Percentiles rank a stretch among this genome's conserved stretches.
These are phyloP conservation scores for Pythium brassicae DNA, from an alignment of 352 stramenopile species.

Conservation along the genomic window DNA sequence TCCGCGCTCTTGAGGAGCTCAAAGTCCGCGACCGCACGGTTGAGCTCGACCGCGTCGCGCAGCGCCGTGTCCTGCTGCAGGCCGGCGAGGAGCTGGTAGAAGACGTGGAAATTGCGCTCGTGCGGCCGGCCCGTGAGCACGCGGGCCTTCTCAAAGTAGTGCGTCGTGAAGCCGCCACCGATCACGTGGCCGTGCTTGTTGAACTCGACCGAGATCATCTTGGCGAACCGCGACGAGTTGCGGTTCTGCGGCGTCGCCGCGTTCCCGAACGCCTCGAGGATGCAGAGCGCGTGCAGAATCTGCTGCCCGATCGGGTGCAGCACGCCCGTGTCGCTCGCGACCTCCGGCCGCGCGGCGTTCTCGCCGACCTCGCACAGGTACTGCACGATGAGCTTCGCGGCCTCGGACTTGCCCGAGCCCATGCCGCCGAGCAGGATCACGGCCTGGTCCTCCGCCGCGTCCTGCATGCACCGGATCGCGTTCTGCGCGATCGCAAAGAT, in stretches of 20 bases:
- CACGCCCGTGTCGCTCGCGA: constrained; percentile 39
- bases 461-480: constrained; percentile 71
- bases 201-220: constrained; percentile 84
- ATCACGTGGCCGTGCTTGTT: constrained; percentile 74
- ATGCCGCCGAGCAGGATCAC: constrained; percentile 73
- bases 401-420: constrained; percentile 74
- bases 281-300: constrained; percentile 73
- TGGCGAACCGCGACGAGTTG: constrained; percentile 76
- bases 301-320: constrained; percentile 78
- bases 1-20: constrained; percentile 48
- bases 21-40: constrained; percentile 52
- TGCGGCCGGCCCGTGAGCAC: constrained; percentile 66
- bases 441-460: constrained; percentile 71
- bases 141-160: constrained; percentile 83
- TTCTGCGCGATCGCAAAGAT: constrained; percentile 80
- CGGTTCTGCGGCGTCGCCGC: constrained; percentile 48
- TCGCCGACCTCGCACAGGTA: constrained; percentile 80
- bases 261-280: constrained; percentile 80
- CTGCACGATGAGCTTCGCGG: constrained; percentile 78
- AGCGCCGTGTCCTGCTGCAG: constrained; percentile 67
- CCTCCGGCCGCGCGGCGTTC: constrained; percentile 28
- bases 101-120: constrained; percentile 93
- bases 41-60: constrained; percentile 63
- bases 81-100: constrained; percentile 88
- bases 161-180: constrained; percentile 72